Evolutionary conservation across 2,329 filamentous ascomycete species (phyloP).

Genomic region (Neophaeococcomyces aloes): DNA sequence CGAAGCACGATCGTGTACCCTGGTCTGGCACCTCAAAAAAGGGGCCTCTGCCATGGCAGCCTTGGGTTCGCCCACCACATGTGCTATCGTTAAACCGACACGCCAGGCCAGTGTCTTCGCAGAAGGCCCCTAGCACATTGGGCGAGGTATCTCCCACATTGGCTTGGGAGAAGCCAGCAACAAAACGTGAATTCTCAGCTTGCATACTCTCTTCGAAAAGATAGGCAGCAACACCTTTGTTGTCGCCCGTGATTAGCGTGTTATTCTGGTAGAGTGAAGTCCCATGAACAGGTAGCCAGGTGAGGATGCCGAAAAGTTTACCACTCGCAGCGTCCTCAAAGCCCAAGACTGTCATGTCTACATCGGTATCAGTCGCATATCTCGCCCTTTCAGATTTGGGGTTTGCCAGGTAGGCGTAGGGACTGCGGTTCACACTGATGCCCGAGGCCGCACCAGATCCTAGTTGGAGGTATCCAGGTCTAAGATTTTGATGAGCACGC

Average conservation of each 20-base stretch:
- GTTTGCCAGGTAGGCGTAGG: constrained; percentile 80
- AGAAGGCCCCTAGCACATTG: constrained; percentile 78
- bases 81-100: constrained; percentile 62
- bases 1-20: constrained; percentile 40
- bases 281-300: constrained; percentile 87
- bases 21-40: constrained; percentile 35
- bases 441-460: constrained; percentile 59
- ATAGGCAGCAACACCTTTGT: constrained; percentile 85
- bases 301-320: constrained; percentile 69
- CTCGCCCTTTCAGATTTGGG: constrained; percentile 60
- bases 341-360: constrained; percentile 66
- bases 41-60: constrained; percentile 38
- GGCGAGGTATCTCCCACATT: constrained; percentile 87
- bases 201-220: constrained; percentile 56
- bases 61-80: constrained; percentile 44
- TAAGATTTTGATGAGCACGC: constrained; percentile 63
- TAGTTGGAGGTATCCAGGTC: constrained; percentile 59
- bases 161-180: constrained; percentile 85
- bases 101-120: constrained; percentile 61
- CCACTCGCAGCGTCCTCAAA: constrained; percentile 64
- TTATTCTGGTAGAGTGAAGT: constrained; percentile 89
- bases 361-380: constrained; percentile 60
- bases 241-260: constrained; percentile 83
- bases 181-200: constrained; percentile 45
- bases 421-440: constrained; percentile 80